Evolutionary conservation across 2,329 filamentous ascomycete species (phyloP), one percentile per base, ranked within the genome.

Genomic region (Beauveria brongniartii): DNA sequence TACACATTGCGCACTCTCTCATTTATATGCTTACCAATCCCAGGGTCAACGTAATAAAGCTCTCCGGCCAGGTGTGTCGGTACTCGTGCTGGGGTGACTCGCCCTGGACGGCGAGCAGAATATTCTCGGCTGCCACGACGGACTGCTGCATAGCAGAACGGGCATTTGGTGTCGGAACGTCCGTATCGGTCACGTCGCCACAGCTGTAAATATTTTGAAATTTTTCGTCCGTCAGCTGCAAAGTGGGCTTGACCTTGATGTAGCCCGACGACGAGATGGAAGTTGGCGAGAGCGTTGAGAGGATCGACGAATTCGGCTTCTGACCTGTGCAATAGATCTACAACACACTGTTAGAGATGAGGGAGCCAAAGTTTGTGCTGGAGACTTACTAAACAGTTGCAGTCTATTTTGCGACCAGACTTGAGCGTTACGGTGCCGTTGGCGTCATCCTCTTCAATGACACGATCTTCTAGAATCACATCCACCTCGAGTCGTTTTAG

Each of bases 161-260:
- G 0, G 80, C 82, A 67, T 85, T 86, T 6, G 80, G 80, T 41
- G 73, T 70, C 0, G 74, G 74, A 0, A 77, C 75, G 12, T 70
- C 63, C 1, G 78, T 78, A 28, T 82, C 80, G 4, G 83, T 80
- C 5, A 89, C 82, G 64, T 89, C 86, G 20, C 86, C 86, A n/a
- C 83, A 79, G 1, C 81, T 82, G 65, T 85, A 89, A 2, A 88
- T 75, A 63, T 84, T 78, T 1, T 77, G 74, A 9, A 80, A 73
- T 0, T 64, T 62, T 2, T 75, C 70, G 64, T 82, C 79, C 8
- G 71, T 67, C 16, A 89, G 73, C 63, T 88, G 85, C 37, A 89
- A 73, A 0, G 80, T 85, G 0, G 79, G 74, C 54, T 78, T 77
- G 26, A 88, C 81, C 1, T 74, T 73, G 65, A 87, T 79, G 61